Evolutionary conservation across 2,329 filamentous ascomycete genomes (phyloP).

Genomic region (Pleomassaria siparia): DNA sequence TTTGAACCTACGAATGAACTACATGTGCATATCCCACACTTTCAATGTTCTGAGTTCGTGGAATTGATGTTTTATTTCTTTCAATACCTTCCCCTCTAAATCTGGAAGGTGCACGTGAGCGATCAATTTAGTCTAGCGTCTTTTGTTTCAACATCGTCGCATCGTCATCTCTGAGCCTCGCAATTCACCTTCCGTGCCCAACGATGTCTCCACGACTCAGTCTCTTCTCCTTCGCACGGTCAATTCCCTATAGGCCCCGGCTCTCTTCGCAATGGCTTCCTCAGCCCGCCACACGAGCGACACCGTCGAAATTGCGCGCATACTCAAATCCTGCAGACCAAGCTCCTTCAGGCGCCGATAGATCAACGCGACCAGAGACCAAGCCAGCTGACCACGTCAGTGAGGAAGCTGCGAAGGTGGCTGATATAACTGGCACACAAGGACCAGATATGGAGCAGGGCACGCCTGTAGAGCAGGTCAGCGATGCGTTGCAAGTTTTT

Average conservation of each 20-base stretch:
- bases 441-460: slow-evolving; percentile 66
- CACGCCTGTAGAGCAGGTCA: slow-evolving; percentile 66
- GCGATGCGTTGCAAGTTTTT: slow-evolving; percentile 2
- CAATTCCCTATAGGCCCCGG: slow-evolving; percentile 36
- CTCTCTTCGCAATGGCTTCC: slow-evolving; percentile 31
- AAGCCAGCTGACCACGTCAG: slow-evolving; percentile 60
- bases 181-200: background rate
- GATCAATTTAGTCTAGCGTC: background rate
- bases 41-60: too few relatives aligned
- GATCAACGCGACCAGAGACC: slow-evolving; percentile 32
- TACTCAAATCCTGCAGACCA: slow-evolving; percentile 36
- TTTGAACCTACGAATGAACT: too few relatives aligned
- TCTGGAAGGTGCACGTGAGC: background rate
- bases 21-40: too few relatives aligned
- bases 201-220: slow-evolving; percentile 44
- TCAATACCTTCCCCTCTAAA: too few relatives aligned
- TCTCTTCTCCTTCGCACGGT: slow-evolving; percentile 30
- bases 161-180: background rate
- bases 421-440: slow-evolving; percentile 58
- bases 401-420: slow-evolving; percentile 64
- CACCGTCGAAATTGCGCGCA: slow-evolving; percentile 30
- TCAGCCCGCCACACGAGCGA: slow-evolving; percentile 20
- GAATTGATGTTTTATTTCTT: too few relatives aligned
- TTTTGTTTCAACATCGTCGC: background rate
- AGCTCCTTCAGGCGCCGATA: slow-evolving; percentile 32